Evolutionary conservation across 2,329 filamentous ascomycete genomes (phyloP), one percentile per base, ranked within the genome.

Genomic region (Amphichorda felina): DNA sequence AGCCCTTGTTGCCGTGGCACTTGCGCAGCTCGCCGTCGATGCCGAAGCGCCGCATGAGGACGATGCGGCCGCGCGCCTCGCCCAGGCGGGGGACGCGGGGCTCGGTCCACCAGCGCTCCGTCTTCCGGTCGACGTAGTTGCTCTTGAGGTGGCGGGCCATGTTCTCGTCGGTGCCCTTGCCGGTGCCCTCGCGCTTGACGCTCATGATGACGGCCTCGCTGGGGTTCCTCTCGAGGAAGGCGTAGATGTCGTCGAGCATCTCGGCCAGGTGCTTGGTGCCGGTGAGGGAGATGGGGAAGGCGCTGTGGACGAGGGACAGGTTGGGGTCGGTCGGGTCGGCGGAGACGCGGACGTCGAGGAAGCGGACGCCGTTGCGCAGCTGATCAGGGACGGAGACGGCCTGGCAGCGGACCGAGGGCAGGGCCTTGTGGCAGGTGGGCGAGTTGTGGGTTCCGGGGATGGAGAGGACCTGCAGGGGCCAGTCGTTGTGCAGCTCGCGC

Each of bases 401-500:
- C 61, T 98, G 91, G 58, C 91, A 96, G 27, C 91, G 82, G 26
- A 96, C 91, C 2, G 86, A 94, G 2, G 91, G 91, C 5, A 95
- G 71, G 10, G 91, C 88, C 33, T 75, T 71, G 64, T 93, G 71
- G 60, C 75, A 81, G 8, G 88, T 93, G 6, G 91, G 85, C 14
- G 83, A 85, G 61, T 98, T 96, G 66, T 98, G 91, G 0, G 91
- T 95, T 43, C 91, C 91, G 0, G 91, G 91, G 42, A 96, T 91
- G 34, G 82, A 91, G 34, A 98, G 74, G 3, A 80, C 71, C 1
- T 84, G 82, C 4, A 96, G 66, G 2, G 85, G 77, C 35, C 75
- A 80, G 15, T 76, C 69, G 49, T 88, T 74, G 40, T 70, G 66
- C 29, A 96, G 68, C 41, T 78, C 69, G 38, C 67, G 59, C 88